Evolutionary conservation across 78 protist genomes (phyloP).

Genomic region (Parvularia atlantis): DNA sequence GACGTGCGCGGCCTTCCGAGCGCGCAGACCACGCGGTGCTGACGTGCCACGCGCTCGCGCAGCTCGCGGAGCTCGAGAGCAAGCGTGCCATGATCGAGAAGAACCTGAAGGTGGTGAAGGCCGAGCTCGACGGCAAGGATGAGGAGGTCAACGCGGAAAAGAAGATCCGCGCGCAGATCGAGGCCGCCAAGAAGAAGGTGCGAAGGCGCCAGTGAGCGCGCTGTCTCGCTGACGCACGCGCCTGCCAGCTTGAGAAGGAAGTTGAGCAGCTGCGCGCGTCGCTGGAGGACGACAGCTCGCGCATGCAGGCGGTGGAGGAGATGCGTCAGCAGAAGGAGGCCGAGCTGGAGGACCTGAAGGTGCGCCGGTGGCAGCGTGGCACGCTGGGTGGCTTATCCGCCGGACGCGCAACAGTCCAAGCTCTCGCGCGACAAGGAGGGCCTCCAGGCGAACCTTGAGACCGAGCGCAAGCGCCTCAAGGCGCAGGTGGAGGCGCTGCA

Average conservation of each 20-base stretch:
- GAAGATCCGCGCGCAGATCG: neutral
- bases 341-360: too few relatives aligned
- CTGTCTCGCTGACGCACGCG: constrained; percentile 10
- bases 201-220: neutral
- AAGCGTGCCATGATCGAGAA: constrained; percentile 15
- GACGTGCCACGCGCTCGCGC: constrained; percentile 22
- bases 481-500: constrained; percentile 23
- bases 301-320: too few relatives aligned
- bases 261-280: constrained; percentile 9
- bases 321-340: too few relatives aligned
- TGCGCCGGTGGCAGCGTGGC: too few relatives aligned
- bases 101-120: constrained; percentile 22
- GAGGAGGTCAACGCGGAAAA: constrained; percentile 33
- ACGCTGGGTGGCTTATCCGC: too few relatives aligned
- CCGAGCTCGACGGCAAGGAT: constrained; percentile 31
- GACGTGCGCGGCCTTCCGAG: constrained; percentile 46
- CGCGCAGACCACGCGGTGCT: constrained; percentile 35
- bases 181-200: neutral
- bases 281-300: constrained; percentile 9
- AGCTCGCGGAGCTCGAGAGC: neutral
- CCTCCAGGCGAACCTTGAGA: neutral
- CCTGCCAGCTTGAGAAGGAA: constrained; percentile 13
- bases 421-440: too few relatives aligned
- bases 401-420: too few relatives aligned
- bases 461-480: constrained; percentile 17